Base-by-base conservation (phyloP, 441 rosid genomes). In the Pelargonium citronellum region DNA sequence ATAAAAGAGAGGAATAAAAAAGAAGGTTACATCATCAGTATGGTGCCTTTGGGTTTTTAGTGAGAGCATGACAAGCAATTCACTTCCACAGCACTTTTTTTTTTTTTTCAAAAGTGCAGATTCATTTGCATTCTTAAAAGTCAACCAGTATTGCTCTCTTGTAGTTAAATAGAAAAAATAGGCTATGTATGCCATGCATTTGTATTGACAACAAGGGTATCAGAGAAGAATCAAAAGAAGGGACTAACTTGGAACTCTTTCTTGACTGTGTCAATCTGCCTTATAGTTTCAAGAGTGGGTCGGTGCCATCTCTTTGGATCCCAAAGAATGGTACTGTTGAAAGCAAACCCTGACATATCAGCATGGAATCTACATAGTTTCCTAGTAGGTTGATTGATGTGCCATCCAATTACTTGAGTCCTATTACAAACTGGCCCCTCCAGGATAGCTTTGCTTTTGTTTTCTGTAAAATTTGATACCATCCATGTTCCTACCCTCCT, bases 291-390 rank as follows among this genome's bases (percentile, higher is more conserved):
- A 19, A 71, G 79, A 4, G 83, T 83, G 5, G 90, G 86, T 30
- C 86, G 76, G 69, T 79, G 90, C 87, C 92, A 88, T 71, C 73
- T 76, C 73, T 85, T 83, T 30, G 81, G 84, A 81, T 84, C 92
- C 92, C 92, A 88, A 19, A 88, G 81, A 47, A 85, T 82, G 70
- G 87, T 78, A 74, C 90, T 86, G 62, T 88, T 88, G 73, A 84
- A 88, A 75, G 92, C 90, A 72, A 88, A 86, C 64, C 92, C 90
- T 0, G 82, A 73, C 78, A 86, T 72, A 64, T 79, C 86, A 44
- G 85, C 83, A 77, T 83, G 84, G 83, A 86, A 88, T 78, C 90
- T 83, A 51, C 74, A 73, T 64, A 73, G 78, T 77, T 78, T 76
- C 76, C 27, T 39, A 24, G 27, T 75, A 46, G 69, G 63, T 62